Percentiles rank a stretch among this genome's conserved stretches.
Evolutionary conservation across 176 grass and related monocot species (phyloP).

Genomic region (barley (Hordeum vulgare)): DNA sequence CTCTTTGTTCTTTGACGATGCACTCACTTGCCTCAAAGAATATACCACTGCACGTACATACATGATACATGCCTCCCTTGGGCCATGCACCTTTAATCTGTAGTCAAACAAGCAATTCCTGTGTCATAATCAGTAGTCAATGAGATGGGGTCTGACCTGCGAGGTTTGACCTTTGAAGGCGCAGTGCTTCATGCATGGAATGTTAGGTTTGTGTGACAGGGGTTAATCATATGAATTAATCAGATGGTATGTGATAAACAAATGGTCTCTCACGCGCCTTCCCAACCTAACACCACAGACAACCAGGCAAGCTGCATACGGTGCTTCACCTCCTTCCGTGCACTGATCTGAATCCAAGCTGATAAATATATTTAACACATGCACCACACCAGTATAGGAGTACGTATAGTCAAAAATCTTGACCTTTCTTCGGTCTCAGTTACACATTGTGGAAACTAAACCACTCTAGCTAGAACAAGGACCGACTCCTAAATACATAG

Average conservation of each 20-base stretch:
- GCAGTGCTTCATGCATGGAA: background rate
- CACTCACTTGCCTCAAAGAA: background rate
- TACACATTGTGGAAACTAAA: background rate
- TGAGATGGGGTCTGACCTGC: background rate
- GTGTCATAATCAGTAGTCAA: background rate
- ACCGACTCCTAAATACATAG: background rate
- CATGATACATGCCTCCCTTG: background rate
- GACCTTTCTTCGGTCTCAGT: background rate
- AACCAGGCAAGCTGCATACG: background rate
- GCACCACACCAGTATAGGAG: too few relatives aligned
- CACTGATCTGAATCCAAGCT: background rate
- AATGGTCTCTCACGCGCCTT: background rate
- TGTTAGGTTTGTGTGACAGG: background rate
- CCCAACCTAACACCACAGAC: background rate
- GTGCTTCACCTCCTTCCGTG: background rate
- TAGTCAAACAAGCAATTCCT: background rate
- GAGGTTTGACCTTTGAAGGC: background rate
- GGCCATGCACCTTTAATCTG: background rate
- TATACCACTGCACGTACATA: too few relatives aligned
- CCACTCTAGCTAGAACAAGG: background rate
- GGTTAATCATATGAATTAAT: background rate
- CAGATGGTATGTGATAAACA: background rate
- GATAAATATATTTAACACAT: background rate
- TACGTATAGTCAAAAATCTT: slow-evolving; percentile 17
- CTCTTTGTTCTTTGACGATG: background rate